Evolutionary conservation across 176 grass and related monocot genomes (phyloP).

Genomic region (Phyllostachys edulis): DNA sequence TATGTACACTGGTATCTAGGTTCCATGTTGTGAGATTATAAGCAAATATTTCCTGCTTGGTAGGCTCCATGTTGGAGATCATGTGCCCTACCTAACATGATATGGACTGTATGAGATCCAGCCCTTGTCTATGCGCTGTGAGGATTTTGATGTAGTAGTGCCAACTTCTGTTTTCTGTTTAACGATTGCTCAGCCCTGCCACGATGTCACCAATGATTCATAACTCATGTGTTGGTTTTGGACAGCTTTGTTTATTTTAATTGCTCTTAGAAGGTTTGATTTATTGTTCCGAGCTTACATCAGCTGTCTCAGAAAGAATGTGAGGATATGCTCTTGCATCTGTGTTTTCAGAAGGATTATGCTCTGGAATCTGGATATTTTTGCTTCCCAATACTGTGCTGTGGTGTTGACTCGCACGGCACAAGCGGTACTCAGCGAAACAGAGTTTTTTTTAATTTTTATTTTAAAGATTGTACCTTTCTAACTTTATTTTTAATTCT

Average conservation of each 20-base stretch:
- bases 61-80: neutral
- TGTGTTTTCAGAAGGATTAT: neutral
- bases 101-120: neutral
- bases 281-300: neutral
- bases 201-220: neutral
- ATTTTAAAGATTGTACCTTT: too few relatives aligned
- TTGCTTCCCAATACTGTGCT: neutral
- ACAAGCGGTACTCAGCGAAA: too few relatives aligned
- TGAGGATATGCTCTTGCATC: neutral
- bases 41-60: neutral
- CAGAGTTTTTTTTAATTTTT: too few relatives aligned
- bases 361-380: slow-evolving; percentile 3
- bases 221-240: neutral
- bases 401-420: neutral
- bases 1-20: neutral
- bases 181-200: neutral
- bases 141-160: neutral
- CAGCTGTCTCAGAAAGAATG: neutral
- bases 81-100: neutral
- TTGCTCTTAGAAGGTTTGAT: neutral
- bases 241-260: neutral
- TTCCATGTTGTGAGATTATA: neutral
- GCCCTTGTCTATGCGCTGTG: neutral
- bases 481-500: too few relatives aligned
- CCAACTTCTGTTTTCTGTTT: neutral